A percentile compares a stretch with the other conserved stretches of the same genome.
phyloP scores from a whole-genome alignment of 164 flowering plant genomes.

The Tetracentron sinense region DNA sequence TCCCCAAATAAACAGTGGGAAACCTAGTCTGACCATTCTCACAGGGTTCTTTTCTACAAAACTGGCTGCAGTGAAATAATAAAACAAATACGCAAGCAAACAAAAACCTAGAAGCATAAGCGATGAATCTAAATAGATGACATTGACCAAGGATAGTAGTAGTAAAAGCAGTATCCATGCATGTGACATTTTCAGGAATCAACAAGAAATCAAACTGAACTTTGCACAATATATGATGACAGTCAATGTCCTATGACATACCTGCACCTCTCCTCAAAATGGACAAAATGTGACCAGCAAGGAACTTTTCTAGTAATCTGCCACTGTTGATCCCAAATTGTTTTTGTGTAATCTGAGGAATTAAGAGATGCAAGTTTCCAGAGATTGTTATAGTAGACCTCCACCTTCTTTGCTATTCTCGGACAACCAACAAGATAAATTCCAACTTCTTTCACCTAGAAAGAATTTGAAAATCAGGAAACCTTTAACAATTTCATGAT shows the following conservation, averaged over 20 bases:
- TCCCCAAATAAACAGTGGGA: not conserved
- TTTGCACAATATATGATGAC: not conserved
- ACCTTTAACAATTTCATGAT: not conserved
- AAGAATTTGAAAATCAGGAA: conserved; percentile 4
- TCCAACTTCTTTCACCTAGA: conserved; percentile 95
- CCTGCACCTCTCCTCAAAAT: conserved; percentile 61
- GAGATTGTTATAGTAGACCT: conserved; percentile 61
- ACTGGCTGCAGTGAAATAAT: not conserved
- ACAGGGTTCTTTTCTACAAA: not conserved
- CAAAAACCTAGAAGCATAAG: not conserved
- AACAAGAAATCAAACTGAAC: no score
- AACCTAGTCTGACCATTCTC: not conserved
- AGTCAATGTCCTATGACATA: conserved; percentile 20
- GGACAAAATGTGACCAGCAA: conserved; percentile 92
- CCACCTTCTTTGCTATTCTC: conserved; percentile 51
- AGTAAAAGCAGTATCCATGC: no score
- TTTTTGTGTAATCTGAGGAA: conserved; percentile 53
- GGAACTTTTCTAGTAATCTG: conserved; percentile 74
- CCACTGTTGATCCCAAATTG: conserved; percentile 71
- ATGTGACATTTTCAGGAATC: not conserved
- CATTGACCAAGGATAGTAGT: not conserved
- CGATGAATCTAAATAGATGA: not conserved
- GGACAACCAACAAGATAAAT: conserved; percentile 77
- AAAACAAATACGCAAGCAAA: not conserved
- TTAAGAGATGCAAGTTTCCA: conserved; percentile 75